Evolutionary conservation across 2,329 filamentous ascomycete species (phyloP).

Genomic region (Talaromyces sp.): DNA sequence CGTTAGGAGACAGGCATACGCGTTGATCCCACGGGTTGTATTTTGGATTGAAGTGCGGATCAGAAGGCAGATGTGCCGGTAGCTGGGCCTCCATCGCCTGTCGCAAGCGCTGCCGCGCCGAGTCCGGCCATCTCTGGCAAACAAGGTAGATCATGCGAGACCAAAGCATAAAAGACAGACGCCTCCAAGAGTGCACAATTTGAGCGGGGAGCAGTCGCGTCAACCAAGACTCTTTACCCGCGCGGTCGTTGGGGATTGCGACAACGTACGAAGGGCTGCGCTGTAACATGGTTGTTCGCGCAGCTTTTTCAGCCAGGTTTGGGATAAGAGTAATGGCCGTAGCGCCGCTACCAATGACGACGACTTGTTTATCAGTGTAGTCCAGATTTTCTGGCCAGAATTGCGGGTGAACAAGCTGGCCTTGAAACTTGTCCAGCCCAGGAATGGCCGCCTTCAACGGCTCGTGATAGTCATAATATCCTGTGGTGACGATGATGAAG

Average conservation of each 20-base stretch:
- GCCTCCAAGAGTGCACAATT: background rate
- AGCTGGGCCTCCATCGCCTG: conserved; percentile 42
- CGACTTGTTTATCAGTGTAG: conserved; percentile 57
- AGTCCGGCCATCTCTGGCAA: conserved; percentile 46
- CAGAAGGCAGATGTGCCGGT: conserved; percentile 45
- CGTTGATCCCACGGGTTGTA: conserved; percentile 67
- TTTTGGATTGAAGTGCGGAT: conserved; percentile 56
- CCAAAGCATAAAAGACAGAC: conserved; percentile 42
- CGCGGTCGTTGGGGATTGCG: conserved; percentile 32
- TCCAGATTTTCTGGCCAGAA: conserved; percentile 65
- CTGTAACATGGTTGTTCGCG: conserved; percentile 68
- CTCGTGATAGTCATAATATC: conserved; percentile 65
- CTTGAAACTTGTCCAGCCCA: conserved; percentile 58
- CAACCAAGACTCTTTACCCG: background rate
- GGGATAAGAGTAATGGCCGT: conserved; percentile 71
- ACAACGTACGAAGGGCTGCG: conserved; percentile 64
- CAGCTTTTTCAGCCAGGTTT: conserved; percentile 55
- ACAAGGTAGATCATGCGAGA: conserved; percentile 40
- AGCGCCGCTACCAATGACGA: conserved; percentile 68
- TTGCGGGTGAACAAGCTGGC: conserved; percentile 59
- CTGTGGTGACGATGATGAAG: conserved; percentile 53
- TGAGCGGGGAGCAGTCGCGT: conserved; percentile 8
- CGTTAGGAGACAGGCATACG: conserved; percentile 58
- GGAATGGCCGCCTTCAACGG: conserved; percentile 56
- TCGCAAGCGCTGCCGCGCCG: conserved; percentile 41